Evolutionary conservation across 129 eudicot species (phyloP), one percentile per base, ranked within the genome.

Genomic region (Centaurea solstitialis): DNA sequence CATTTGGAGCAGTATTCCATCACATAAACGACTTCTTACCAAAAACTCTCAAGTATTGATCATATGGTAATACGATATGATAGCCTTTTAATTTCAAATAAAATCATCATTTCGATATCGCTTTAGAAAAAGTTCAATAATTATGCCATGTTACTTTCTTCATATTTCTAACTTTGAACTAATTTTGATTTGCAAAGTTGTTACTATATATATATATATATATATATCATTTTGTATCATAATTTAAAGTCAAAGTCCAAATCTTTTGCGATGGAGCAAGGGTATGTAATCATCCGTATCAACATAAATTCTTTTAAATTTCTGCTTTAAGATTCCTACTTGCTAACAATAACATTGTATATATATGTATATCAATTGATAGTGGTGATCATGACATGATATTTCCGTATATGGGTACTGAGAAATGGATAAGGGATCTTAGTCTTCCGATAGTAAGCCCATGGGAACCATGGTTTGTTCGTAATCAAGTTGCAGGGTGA

Each of bases 341-440:
- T 3, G 47, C 12, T 41, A 2, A 41, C 61, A 12, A 13, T 6
- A 57, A 67, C 28, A 65, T 18, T 33, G 1, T 9, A 57, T 15
- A 28, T 23, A 26, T 26, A 26, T 26, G 30, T 26, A 1, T 43
- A 17, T 10, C 28, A 9, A 12, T 75, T 24, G 9, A 20, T 77
- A 79, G 83, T 13, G 83, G 83, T 35, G 83, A 79, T 70, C 83
- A 79, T 79, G 83, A 79, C 39, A 79, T 79, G 83, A 15, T 69
- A 13, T 62, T 79, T 45, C 83, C 83, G 1, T 79, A 79, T 15
- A 67, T 79, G 7, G 76, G 76, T 5, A 57, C 77, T 3, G 3
- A 10, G 18, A 40, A n/a, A 18, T 79, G 83, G 83, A 50, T 79
- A 20, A 30, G 65, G 33, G 12, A 35, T 45, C 83, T 79, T 20